phyloP scores from a whole-genome alignment of 805 yeast genomes.

The Citeromyces matritensis region DNA sequence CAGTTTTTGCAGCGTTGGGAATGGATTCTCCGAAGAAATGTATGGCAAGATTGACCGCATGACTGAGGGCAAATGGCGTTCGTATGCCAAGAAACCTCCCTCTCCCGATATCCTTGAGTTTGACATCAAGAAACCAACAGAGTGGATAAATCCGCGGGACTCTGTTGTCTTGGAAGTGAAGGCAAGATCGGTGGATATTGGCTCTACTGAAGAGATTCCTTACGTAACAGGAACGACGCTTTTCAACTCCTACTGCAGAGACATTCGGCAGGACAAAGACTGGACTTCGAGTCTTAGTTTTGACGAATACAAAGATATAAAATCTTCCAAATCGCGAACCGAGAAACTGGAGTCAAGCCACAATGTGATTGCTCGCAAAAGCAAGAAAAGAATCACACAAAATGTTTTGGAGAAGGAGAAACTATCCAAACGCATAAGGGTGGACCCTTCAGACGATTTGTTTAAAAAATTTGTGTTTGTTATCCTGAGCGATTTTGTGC shows the following conservation, averaged over 20 bases:
- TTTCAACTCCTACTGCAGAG: conserved; percentile 59
- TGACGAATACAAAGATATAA: conserved; percentile 25
- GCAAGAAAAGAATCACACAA: conserved; percentile 2
- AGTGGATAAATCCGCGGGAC: conserved; percentile 69
- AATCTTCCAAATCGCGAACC: conserved; percentile 1
- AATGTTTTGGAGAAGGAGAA: background rate
- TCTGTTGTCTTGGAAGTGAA: conserved; percentile 74
- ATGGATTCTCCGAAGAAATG: conserved; percentile 62
- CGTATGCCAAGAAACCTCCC: conserved; percentile 20
- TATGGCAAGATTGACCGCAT: conserved; percentile 38
- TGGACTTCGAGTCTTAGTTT: conserved; percentile 39
- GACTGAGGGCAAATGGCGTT: conserved; percentile 50
- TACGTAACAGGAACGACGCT: conserved; percentile 60
- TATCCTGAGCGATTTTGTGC: conserved; percentile 32
- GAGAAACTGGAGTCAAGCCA: conserved; percentile 3
- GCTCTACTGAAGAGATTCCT: conserved; percentile 21
- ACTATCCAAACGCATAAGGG: conserved; percentile 4
- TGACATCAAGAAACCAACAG: conserved; percentile 43
- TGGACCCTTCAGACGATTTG: conserved; percentile 10
- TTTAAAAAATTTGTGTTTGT: conserved; percentile 32
- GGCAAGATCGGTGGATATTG: conserved; percentile 54
- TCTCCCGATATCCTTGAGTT: conserved; percentile 28
- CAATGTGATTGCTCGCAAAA: conserved; percentile 2
- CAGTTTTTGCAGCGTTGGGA: conserved; percentile 70
- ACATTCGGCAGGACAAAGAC: conserved; percentile 55